phyloP scores from a whole-genome alignment of 352 stramenopile species.

The Elongisporangium undulatum region DNA sequence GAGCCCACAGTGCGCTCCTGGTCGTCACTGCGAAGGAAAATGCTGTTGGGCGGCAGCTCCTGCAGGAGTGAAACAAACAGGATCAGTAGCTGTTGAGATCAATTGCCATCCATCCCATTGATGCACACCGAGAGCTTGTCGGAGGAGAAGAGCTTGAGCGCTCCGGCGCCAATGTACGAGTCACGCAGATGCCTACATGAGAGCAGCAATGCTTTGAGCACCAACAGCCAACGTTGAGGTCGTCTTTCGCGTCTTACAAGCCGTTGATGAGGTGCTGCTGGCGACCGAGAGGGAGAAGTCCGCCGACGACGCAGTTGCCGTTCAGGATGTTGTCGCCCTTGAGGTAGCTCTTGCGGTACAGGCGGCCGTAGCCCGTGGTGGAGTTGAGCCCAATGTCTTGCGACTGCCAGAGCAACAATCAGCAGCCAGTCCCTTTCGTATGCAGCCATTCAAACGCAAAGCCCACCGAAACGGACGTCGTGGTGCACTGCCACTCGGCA shows the following conservation, averaged over 20 bases:
- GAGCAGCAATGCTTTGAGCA: slow-evolving; percentile 1
- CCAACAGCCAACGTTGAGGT: background rate
- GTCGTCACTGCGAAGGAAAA: slow-evolving; percentile 84
- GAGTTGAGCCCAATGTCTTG: slow-evolving; percentile 60
- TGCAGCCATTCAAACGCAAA: background rate
- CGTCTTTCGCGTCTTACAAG: slow-evolving; percentile 43
- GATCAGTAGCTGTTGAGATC: background rate
- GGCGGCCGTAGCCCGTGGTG: slow-evolving; percentile 50
- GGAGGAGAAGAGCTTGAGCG: slow-evolving; percentile 65
- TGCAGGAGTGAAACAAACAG: slow-evolving; percentile 5
- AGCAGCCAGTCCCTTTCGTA: slow-evolving; percentile 1
- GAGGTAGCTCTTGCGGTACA: slow-evolving; percentile 82
- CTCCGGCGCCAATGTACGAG: slow-evolving; percentile 66
- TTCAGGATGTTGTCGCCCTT: slow-evolving; percentile 71
- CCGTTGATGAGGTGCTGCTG: slow-evolving; percentile 78
- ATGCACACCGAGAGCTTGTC: slow-evolving; percentile 53
- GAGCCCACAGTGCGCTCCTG: slow-evolving; percentile 81
- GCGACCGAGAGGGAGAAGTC: slow-evolving; percentile 64
- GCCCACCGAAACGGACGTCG: slow-evolving; percentile 67
- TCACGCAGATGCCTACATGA: slow-evolving; percentile 51
- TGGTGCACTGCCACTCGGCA: slow-evolving; percentile 67
- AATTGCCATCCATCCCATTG: background rate
- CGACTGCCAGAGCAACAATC: slow-evolving; percentile 28
- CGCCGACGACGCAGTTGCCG: slow-evolving; percentile 69
- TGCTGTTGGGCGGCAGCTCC: slow-evolving; percentile 37